Conservation (phyloP, 164 flowering plant genomes). For the Buxus sempervirens region DNA sequence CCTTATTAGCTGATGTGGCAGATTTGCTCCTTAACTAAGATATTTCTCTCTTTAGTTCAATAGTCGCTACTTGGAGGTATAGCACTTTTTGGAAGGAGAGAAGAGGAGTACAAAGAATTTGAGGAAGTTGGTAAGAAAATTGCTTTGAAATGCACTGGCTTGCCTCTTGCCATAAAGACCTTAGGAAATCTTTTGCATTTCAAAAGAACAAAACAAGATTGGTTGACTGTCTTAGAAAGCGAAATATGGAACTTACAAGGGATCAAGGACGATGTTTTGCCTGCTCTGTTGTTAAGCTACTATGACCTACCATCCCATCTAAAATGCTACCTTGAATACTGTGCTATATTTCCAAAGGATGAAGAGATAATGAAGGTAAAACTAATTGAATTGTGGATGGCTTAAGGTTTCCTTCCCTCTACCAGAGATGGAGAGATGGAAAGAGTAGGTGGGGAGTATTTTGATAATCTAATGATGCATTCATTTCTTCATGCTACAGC, state of each 20-base stretch:
- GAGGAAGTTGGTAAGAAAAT: too few relatives aligned
- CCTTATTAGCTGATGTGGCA: too few relatives aligned
- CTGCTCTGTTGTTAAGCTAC: too few relatives aligned
- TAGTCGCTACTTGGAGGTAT: too few relatives aligned
- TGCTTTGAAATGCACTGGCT: conserved; percentile 18
- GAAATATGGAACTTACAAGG: conserved; percentile 15
- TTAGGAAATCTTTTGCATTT: conserved; percentile 17
- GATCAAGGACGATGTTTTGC: too few relatives aligned
- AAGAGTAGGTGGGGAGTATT: too few relatives aligned
- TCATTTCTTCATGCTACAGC: not conserved
- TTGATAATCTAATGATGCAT: too few relatives aligned
- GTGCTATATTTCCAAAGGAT: conserved; percentile 22
- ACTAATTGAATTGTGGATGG: conserved; percentile 17
- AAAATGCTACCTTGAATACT: conserved; percentile 18
- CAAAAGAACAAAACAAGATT: conserved; percentile 3
- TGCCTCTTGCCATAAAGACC: conserved; percentile 17
- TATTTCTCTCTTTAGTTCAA: too few relatives aligned
- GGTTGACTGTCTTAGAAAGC: too few relatives aligned
- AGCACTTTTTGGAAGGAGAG: conserved; percentile 11
- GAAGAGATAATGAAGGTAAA: not conserved
- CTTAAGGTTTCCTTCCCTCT: conserved; percentile 5
- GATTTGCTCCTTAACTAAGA: too few relatives aligned
- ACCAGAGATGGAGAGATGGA: too few relatives aligned
- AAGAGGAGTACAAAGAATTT: conserved; percentile 3
- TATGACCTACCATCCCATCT: too few relatives aligned